Evolutionary conservation across 371 early-diverging fungal species (phyloP), one percentile per base, ranked within the genome.

Genomic region (Apophysomyces trapeziformis): DNA sequence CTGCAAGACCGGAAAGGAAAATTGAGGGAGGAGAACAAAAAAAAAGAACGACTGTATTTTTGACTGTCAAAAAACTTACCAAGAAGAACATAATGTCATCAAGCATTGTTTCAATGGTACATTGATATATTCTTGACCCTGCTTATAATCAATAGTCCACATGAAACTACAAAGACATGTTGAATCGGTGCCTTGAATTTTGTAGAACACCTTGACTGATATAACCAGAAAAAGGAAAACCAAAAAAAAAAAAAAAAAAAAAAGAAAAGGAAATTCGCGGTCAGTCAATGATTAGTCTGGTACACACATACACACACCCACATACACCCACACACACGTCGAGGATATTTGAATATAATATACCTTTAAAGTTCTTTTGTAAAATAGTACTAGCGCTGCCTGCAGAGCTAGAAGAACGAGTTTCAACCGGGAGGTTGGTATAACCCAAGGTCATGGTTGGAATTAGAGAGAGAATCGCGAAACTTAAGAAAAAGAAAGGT

Each of bases 81-180:
- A 44, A 44, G 21, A 50, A 32, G 36, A 45, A 61, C n/a, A 61
- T 54, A 50, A 38, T 54, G 63, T 47, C 54, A 47, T 47, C 38
- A 63, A 21, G 12, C 36, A 50, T 21, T 50, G 36, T 32, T 18
- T n/a, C 32, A 56, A 63, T 63, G 64, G 64, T 36, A 41, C 41
- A 41, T 21, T n/a, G 57, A 47, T 44, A 57, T 57, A 64, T 57
- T 57, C 18, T 39, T 57, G 39, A 11, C 44, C 50, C n/a, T 46
- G 57, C 38, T 63, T 43, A 14, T 68, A 56, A 14, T 67, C 60
- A 36, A 67, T 43, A 39, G 41, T 21, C 21, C 65, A 41, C 38
- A 62, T 63, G 65, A 79, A 77, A 21, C 64, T 72, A 32, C 78
- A 73, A 13, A 82, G 64, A 65, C 82, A 70, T 39, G 74, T 82